These are phyloP conservation scores for Sporothrix schenckii DNA, from an alignment of 2,329 filamentous ascomycete species.

Conservation along the genomic window DNA sequence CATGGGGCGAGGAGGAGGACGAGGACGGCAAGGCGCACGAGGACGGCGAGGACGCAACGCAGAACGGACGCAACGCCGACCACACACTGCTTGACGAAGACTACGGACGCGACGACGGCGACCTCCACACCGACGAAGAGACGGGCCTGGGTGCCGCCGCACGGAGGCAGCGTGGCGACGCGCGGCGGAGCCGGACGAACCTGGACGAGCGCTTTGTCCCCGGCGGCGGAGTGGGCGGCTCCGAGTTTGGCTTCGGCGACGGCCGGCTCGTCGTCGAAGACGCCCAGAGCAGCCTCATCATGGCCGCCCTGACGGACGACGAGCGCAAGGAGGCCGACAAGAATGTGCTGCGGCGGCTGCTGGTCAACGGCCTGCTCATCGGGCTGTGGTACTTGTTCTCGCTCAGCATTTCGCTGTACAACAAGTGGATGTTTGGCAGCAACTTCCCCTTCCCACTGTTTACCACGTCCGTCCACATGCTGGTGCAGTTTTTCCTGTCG, in stretches of 20 bases:
- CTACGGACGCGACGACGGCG: conserved; percentile 53
- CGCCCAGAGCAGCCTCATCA: background rate
- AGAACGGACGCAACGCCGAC: conserved; percentile 54
- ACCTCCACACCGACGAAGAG: conserved; percentile 83
- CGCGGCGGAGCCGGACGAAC: conserved; percentile 67
- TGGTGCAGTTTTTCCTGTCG: conserved; percentile 85
- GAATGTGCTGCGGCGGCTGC: conserved; percentile 67
- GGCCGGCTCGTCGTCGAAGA: background rate
- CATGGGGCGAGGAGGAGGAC: conserved; percentile 83
- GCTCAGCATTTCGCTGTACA: conserved; percentile 92
- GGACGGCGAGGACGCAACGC: conserved; percentile 53
- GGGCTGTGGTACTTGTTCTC: conserved; percentile 89
- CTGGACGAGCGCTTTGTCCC: conserved; percentile 70
- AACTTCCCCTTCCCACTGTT: conserved; percentile 95
- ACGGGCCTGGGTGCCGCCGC: conserved; percentile 78
- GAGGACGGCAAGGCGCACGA: conserved; percentile 77
- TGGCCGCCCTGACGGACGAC: conserved; percentile 59
- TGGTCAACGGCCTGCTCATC: conserved; percentile 80
- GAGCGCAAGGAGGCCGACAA: conserved; percentile 77
- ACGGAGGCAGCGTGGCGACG: conserved; percentile 66
- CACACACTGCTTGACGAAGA: conserved; percentile 58
- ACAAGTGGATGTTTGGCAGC: conserved; percentile 99
- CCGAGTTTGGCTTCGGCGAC: conserved; percentile 23
- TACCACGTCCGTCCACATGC: conserved; percentile 93
- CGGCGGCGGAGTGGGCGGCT: conserved; percentile 41